Evolutionary conservation across 306 rosid species (phyloP).

Genomic region (Pachyrhizus erosus): DNA sequence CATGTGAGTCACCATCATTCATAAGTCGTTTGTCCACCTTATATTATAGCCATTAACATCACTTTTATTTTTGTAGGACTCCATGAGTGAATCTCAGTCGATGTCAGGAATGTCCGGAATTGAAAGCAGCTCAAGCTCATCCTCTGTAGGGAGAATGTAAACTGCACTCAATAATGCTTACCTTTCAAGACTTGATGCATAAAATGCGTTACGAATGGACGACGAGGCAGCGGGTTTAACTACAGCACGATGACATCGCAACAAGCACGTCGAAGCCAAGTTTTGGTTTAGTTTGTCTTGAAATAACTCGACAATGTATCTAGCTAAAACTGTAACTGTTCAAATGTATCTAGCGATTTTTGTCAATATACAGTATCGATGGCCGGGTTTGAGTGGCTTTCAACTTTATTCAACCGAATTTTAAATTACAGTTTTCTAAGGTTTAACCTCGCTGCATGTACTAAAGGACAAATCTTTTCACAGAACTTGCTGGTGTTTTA

Average conservation of each 20-base stretch:
- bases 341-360: conserved; percentile 7
- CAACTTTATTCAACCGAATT: background rate
- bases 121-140: conserved; percentile 56
- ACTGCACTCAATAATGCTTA: too few species aligned
- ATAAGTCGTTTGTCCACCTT: background rate
- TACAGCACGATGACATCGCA: background rate
- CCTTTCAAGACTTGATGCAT: background rate
- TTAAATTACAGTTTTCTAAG: background rate
- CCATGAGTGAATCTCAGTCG: conserved; percentile 44
- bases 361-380: background rate
- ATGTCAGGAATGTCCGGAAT: conserved; percentile 49
- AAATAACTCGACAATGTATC: background rate
- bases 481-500: background rate
- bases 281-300: background rate
- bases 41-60: background rate
- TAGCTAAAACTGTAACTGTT: background rate
- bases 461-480: background rate
- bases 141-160: background rate
- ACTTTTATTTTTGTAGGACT: conserved; percentile 47
- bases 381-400: background rate
- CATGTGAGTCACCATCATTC: conserved; percentile 50
- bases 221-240: background rate
- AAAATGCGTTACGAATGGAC: background rate
- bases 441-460: background rate
- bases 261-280: background rate